Conservation (phyloP, 2,329 filamentous ascomycete genomes). For the Bimuria novae-zelandiae region DNA sequence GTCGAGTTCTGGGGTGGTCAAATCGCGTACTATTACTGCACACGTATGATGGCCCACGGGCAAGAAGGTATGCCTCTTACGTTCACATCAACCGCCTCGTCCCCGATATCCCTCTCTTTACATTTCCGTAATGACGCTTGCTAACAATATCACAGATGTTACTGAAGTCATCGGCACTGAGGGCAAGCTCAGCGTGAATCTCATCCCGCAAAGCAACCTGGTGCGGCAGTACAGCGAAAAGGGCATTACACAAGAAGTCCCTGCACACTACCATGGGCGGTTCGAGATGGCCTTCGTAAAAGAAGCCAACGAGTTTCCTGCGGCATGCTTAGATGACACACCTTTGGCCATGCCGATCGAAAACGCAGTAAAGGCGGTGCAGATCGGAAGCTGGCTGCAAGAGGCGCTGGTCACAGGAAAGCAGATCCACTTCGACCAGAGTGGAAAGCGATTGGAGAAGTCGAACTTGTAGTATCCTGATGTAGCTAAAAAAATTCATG, state of each 20-base stretch:
- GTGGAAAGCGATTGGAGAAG: conserved; percentile 22
- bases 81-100: neutral
- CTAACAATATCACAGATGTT: conserved; percentile 23
- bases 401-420: conserved; percentile 59
- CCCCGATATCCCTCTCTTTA: neutral
- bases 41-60: conserved; percentile 50
- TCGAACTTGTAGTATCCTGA: conserved; percentile 17
- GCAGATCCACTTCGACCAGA: conserved; percentile 55
- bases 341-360: conserved; percentile 44
- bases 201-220: conserved; percentile 37
- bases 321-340: conserved; percentile 42
- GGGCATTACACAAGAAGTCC: conserved; percentile 46
- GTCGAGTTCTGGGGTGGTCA: conserved; percentile 52
- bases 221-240: conserved; percentile 39
- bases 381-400: conserved; percentile 57
- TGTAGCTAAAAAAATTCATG: neutral
- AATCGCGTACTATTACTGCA: conserved; percentile 52
- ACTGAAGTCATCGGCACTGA: conserved; percentile 50
- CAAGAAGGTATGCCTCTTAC: conserved; percentile 37
- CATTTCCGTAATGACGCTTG: neutral
- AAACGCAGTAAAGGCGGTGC: conserved; percentile 41
- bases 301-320: conserved; percentile 49
- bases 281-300: conserved; percentile 49
- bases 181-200: conserved; percentile 52
- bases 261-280: conserved; percentile 46